These are phyloP conservation scores for Phytopythium helicoides DNA, from an alignment of 352 stramenopile genomes.

Conservation along the genomic window DNA sequence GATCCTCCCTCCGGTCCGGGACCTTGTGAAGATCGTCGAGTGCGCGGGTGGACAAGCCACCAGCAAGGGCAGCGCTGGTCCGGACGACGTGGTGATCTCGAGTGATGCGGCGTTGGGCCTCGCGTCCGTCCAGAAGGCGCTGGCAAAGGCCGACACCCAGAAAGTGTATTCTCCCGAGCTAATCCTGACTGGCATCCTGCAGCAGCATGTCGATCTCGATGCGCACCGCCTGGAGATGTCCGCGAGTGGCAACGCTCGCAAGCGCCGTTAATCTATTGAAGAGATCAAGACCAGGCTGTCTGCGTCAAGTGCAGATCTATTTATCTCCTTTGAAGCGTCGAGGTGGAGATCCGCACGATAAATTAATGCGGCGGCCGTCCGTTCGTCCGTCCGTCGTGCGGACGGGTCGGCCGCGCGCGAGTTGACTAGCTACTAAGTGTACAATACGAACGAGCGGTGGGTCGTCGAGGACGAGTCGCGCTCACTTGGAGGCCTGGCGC, in stretches of 20 bases:
- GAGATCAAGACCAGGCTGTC: not conserved
- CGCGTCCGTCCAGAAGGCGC: conserved; percentile 35
- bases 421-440: conserved; percentile 15
- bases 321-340: no score
- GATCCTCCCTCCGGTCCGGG: conserved; percentile 39
- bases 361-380: conserved; percentile 11
- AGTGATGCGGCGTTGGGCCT: conserved; percentile 27
- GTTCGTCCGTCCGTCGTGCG: no score
- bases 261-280: not conserved
- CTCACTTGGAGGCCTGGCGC: conserved; percentile 22
- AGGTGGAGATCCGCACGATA: no score
- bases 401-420: no score
- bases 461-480: no score
- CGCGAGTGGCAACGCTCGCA: conserved; percentile 5
- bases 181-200: conserved; percentile 40
- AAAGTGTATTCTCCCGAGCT: conserved; percentile 45
- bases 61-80: conserved; percentile 24
- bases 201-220: conserved; percentile 34
- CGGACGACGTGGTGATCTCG: conserved; percentile 43
- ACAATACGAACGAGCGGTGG: conserved; percentile 16
- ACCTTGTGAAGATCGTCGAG: conserved; percentile 52
- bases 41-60: conserved; percentile 36
- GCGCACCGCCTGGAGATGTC: conserved; percentile 25
- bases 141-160: conserved; percentile 20
- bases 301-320: not conserved